Base-by-base conservation (phyloP, 805 yeast species). In the Barnettozyma salicaria region DNA sequence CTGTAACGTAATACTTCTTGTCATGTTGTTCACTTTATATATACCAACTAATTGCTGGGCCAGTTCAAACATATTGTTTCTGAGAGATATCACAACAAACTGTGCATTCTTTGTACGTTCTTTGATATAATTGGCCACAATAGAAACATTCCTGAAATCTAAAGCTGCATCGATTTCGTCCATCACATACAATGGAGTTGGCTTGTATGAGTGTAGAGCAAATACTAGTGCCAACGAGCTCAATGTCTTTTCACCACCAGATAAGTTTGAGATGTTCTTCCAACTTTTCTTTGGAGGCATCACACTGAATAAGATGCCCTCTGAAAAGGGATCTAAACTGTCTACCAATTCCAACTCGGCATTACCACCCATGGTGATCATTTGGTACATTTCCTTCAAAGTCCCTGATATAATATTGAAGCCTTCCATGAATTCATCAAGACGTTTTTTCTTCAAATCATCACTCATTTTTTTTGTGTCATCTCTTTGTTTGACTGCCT, bases 221-320 rank as follows among this genome's bases (percentile, higher is more conserved):
- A 92, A 92, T 3, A 92, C 98, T 49, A 92, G 67, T 0, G 98
- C 97, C 52, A 92, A 68, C 0, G 97, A 90, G 51, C 95, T 83
- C 44, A 92, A 70, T 0, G 99, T 92, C 62, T 92, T 92, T 53
- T 92, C 99, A 46, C 99, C 99, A 48, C 99, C 99, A 3, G 97
- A 88, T 39, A 92, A 64, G 53, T 92, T 92, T 14, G 95, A 78
- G 37, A 92, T 92, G 52, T 92, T 92, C 55, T 84, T 83, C 99
- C 99, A 92, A 26, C 94, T 80, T 59, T 92, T 92, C 64, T 88
- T 90, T 0, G 99, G 99, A 2, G 99, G 99, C 98, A 92, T 92
- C 6, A 92, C 98, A 59, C 96, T 84, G 60, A 92, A 92, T 28
- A 89, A 65, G 26, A 92, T 89, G 22, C 99, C 99, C 62, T 92